Base-by-base conservation (phyloP, 257 asterid genomes). In the Rauvolfia tetraphylla region DNA sequence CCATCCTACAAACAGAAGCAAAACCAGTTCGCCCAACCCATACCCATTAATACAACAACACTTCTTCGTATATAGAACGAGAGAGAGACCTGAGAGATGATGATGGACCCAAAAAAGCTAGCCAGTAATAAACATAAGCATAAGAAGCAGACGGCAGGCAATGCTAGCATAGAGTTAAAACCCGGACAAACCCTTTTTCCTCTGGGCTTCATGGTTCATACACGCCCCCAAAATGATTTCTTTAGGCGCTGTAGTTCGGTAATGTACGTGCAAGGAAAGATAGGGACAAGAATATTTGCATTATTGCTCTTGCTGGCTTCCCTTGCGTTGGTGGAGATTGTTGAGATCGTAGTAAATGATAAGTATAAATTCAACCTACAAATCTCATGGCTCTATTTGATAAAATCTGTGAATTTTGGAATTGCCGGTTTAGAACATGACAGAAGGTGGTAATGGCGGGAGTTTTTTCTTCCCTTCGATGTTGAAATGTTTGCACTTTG, bases 91-190 rank as follows among this genome's bases (percentile, higher is more conserved):
- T 86, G 83, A 70, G 87, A 85, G 44, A 83, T 54, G 77, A 88
- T 72, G 8, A 83, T 75, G 81, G 89, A 86, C 75, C 89, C 90
- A 67, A 86, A 85, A 5, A 86, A 80, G 48, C 89, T 84, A 57
- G 87, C 89, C 41, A 88, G 90, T 34, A 86, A 86, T 81, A 83
- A 88, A 75, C 86, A 86, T 63, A 85, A 73, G 77, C 90, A 86
- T 17, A 88, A 67, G 73, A 86, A 69, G 83, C 83, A 82, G 59
- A 83, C 81, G 36, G 86, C 73, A 5, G 83, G 86, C 58, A 84
- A 36, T 44, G 27, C 79, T 34, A 59, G 67, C 66, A 17, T 17
- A 73, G 25, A 33, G 15, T 57, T 14, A 2, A 58, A 73, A 29
- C 56, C 27, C 39, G 12, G 48, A 54, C 6, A 38, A 17, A 49